Base-by-base conservation (phyloP, 352 stramenopile genomes). In the Phytophthora sp. region DNA sequence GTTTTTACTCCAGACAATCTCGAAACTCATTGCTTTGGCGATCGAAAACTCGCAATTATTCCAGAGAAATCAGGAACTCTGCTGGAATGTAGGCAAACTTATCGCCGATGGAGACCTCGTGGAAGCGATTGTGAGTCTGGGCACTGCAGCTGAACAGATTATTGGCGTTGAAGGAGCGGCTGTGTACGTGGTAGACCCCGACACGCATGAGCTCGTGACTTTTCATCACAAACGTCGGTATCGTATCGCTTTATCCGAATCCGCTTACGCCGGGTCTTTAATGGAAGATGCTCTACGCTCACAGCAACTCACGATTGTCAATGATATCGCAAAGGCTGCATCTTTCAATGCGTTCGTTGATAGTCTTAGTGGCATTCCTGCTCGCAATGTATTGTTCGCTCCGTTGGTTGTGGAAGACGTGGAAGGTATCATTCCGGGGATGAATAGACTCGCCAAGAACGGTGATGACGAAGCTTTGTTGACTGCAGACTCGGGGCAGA, bases 11-110 rank as follows among this genome's bases (percentile, higher is more conserved):
- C 70, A 84, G 35, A 90, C 82, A 1, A 90, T 93, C 44, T 82
- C 85, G 1, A 91, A 93, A 46, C 68, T 93, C 30, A 91, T 93
- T 29, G 85, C 82, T 12, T 63, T 93, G 20, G 84, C 84, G 4
- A 93, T 93, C 21, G 82, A 93, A 29, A 91, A 93, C 66, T 91
- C 81, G 20, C 84, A 91, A 50, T 57, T 91, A 20, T 93, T 93
- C 56, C 84, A 93, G 54, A 88, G 89, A 49, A 93, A 84, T 27
- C 84, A 93, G 39, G 82, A 83, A 57, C 57, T 92, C 4, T 89
- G 80, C 41, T 77, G 73, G 45, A 80, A 82, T 46, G 64, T 93
- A 9, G 84, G 84, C 6, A 80, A 84, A 33, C 63, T 91, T 4
- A 90, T 93, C 39, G 73, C 71, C 0, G 66, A 86, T 20, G 84